These are phyloP conservation scores for Penicillium riverlandense DNA, from an alignment of 495 filamentous ascomycete species.

Conservation along the genomic window DNA sequence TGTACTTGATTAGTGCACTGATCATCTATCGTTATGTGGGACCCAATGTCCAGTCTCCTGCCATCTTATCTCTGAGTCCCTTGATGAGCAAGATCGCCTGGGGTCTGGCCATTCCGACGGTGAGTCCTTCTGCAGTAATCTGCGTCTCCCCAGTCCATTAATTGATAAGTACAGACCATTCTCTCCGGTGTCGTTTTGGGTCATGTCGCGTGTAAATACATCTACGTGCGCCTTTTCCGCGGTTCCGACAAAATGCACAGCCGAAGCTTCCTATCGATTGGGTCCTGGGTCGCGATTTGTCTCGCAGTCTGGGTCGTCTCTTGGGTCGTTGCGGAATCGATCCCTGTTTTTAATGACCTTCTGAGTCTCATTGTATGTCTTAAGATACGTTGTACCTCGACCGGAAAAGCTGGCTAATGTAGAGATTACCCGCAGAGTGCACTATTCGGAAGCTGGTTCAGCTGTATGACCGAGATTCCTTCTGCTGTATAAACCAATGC, in stretches of 20 bases:
- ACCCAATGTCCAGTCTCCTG: conserved; percentile 59
- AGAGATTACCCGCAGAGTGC: conserved; percentile 16
- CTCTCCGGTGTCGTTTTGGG: conserved; percentile 51
- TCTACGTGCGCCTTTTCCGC: conserved; percentile 56
- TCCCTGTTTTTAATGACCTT: conserved; percentile 65
- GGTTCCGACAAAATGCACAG: conserved; percentile 51
- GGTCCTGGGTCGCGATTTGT: conserved; percentile 53
- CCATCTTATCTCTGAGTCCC: conserved; percentile 56
- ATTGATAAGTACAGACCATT: conserved; percentile 19
- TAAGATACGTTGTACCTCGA: not conserved
- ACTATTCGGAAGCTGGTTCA: conserved; percentile 36
- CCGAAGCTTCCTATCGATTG: conserved; percentile 35
- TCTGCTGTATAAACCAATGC: not conserved
- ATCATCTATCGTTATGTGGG: conserved; percentile 67
- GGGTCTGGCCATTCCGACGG: conserved; percentile 69
- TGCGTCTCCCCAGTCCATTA: not conserved
- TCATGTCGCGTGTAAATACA: conserved; percentile 53
- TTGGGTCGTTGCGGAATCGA: conserved; percentile 65
- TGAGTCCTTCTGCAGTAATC: conserved; percentile 2
- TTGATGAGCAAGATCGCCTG: conserved; percentile 63
- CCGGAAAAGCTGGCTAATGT: conserved; percentile 1
- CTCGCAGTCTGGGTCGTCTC: conserved; percentile 51
- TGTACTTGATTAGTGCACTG: conserved; percentile 47
- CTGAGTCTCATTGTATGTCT: conserved; percentile 42
- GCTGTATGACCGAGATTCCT: conserved; percentile 14